Conservation (phyloP, 2,329 filamentous ascomycete species). For the Aspergillus sp. region DNA sequence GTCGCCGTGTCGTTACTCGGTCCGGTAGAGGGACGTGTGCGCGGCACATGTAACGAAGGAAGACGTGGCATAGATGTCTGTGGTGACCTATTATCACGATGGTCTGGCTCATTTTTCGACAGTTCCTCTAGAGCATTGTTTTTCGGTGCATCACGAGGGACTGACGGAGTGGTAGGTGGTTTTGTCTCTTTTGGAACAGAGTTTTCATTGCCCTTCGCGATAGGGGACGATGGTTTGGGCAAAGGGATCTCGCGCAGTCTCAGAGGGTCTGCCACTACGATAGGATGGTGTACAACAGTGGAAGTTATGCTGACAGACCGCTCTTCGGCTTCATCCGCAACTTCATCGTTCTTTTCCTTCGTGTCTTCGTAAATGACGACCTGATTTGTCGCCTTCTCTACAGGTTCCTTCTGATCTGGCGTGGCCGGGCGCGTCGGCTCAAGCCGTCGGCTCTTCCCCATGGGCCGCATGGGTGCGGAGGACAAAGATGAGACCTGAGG, state of each 20-base stretch:
- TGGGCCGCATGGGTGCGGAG: conserved; percentile 60
- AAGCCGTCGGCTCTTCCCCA: conserved; percentile 38
- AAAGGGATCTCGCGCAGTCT: neutral
- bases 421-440: conserved; percentile 37
- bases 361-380: too few species aligned
- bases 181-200: conserved; percentile 14
- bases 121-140: conserved; percentile 42
- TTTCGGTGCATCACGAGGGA: conserved; percentile 17
- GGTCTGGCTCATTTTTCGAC: conserved; percentile 40
- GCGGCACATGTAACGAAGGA: conserved; percentile 15
- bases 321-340: neutral
- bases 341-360: too few species aligned
- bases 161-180: conserved; percentile 22
- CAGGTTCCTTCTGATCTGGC: conserved; percentile 27
- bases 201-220: conserved; percentile 29
- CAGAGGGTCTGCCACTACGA: neutral
- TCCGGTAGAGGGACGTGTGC: conserved; percentile 7
- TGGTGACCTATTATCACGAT: conserved; percentile 28
- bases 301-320: neutral
- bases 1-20: conserved; percentile 1
- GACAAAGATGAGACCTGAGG: conserved; percentile 51
- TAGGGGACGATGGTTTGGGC: neutral
- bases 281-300: neutral
- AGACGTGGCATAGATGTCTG: neutral
- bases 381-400: too few species aligned